These are phyloP conservation scores for Fusarium floridanum DNA, from an alignment of 2,329 filamentous ascomycete species.

Conservation along the genomic window DNA sequence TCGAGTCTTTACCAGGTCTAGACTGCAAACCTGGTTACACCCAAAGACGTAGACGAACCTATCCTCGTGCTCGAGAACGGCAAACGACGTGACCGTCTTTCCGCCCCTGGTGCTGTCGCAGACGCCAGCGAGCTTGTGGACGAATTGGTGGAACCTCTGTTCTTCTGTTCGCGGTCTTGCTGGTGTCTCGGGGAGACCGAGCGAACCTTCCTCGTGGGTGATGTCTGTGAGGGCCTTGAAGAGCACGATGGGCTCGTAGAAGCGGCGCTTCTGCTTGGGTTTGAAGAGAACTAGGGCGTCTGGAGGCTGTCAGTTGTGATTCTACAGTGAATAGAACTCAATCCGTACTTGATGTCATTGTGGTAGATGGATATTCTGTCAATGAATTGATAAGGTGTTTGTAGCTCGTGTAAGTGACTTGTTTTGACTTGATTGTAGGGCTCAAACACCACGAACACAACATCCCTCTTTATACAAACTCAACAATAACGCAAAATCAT, in stretches of 20 bases:
- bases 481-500: neutral
- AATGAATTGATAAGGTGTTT: neutral
- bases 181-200: neutral
- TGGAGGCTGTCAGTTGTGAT: neutral
- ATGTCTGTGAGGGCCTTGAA: constrained; percentile 42
- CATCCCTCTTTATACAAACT: neutral
- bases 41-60: constrained; percentile 48
- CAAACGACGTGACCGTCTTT: constrained; percentile 48
- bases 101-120: constrained; percentile 49
- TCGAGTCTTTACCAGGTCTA: neutral
- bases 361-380: neutral
- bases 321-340: rapidly evolving
- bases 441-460: neutral
- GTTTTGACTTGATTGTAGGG: neutral
- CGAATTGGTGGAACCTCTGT: constrained; percentile 45
- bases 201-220: constrained; percentile 12
- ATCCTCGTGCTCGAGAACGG: constrained; percentile 45
- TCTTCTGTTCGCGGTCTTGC: constrained; percentile 30
- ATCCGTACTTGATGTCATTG: constrained; percentile 17
- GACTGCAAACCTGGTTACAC: constrained; percentile 42
- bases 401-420: neutral
- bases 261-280: constrained; percentile 38
- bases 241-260: constrained; percentile 49
- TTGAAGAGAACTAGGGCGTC: constrained; percentile 12
- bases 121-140: constrained; percentile 49